These are phyloP conservation scores for Cryphonectria naterciae DNA, from an alignment of 2,329 filamentous ascomycete species.

Conservation along the genomic window DNA sequence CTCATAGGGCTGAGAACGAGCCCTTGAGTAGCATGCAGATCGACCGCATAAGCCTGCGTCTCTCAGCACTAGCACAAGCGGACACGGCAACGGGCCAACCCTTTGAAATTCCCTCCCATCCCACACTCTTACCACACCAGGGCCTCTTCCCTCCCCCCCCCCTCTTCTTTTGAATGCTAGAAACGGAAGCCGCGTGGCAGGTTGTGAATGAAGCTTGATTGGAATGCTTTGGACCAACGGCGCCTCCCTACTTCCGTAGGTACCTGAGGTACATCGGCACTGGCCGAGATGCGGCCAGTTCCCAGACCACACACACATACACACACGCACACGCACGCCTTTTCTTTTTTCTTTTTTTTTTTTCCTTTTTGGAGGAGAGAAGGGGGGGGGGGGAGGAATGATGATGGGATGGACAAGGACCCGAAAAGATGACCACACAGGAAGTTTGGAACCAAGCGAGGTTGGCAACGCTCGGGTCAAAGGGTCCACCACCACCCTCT, in stretches of 20 bases:
- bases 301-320: background rate
- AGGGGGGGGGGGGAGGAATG: background rate
- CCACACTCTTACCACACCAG: background rate
- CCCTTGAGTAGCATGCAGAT: conserved; percentile 19
- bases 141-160: background rate
- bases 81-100: conserved; percentile 12
- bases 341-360: background rate
- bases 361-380: no score
- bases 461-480: conserved; percentile 2
- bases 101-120: background rate
- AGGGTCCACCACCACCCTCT: conserved; percentile 4
- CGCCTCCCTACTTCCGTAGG: conserved; percentile 4
- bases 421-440: conserved; percentile 12
- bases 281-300: conserved; percentile 13
- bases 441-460: conserved; percentile 19
- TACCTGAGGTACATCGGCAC: conserved; percentile 13
- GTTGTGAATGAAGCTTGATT: background rate
- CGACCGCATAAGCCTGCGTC: conserved; percentile 21
- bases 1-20: conserved; percentile 29
- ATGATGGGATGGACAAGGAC: background rate
- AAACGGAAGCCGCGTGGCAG: background rate
- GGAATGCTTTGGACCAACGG: background rate
- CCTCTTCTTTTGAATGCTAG: background rate
- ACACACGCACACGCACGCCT: no score
- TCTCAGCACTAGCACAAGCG: conserved; percentile 23